phyloP scores from a whole-genome alignment of 352 stramenopile species.

The Phytopythium kandeliae region DNA sequence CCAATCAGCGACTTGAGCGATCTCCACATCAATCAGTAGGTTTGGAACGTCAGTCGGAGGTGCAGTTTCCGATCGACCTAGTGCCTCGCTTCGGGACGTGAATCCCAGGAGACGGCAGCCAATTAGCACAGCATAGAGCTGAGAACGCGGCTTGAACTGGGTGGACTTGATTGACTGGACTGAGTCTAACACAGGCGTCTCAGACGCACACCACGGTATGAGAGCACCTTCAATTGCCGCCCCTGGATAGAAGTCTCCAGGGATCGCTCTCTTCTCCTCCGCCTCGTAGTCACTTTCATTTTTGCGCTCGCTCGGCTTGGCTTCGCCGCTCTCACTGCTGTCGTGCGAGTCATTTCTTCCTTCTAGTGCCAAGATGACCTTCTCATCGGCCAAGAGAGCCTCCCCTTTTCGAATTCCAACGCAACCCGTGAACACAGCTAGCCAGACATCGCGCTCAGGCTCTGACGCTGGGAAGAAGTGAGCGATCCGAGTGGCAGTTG shows the following conservation, averaged over 20 bases:
- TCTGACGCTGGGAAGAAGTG: conserved; percentile 34
- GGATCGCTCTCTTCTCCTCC: not conserved
- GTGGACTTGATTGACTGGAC: conserved; percentile 11
- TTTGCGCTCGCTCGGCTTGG: not conserved
- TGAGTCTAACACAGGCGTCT: conserved; percentile 10
- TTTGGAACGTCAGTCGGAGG: not conserved
- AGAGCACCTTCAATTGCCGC: conserved; percentile 53
- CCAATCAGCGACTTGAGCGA: conserved; percentile 44
- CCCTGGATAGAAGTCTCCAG: conserved; percentile 3
- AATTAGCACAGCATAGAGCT: conserved; percentile 34
- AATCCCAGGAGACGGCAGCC: conserved; percentile 26
- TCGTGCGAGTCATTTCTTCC: not conserved
- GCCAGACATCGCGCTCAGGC: conserved; percentile 35
- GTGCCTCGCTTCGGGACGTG: conserved; percentile 13
- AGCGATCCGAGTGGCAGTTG: conserved; percentile 15
- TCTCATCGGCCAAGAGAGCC: conserved; percentile 46
- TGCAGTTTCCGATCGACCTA: not conserved
- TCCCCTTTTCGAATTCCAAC: conserved; percentile 49
- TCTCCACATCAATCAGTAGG: conserved; percentile 26
- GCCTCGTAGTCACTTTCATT: not conserved
- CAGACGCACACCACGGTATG: conserved; percentile 25
- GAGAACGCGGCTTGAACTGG: conserved; percentile 14
- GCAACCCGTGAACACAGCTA: conserved; percentile 23
- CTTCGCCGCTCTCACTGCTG: not conserved
- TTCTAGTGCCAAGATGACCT: conserved; percentile 40